Evolutionary conservation across 2,329 filamentous ascomycete genomes (phyloP).

Genomic region (Ophiostoma quercus): DNA sequence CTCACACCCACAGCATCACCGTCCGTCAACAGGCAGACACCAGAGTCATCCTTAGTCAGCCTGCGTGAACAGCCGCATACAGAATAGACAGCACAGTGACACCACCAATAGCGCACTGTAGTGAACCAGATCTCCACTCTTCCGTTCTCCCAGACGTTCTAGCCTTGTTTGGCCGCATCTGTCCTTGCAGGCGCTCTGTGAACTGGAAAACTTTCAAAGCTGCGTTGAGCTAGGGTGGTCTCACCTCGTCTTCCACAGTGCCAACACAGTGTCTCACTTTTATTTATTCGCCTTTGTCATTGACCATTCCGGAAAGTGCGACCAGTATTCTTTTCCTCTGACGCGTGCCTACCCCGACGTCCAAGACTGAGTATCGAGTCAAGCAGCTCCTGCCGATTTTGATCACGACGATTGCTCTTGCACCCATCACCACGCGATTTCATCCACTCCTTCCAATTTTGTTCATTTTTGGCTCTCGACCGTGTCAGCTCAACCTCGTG

Average conservation of each 20-base stretch:
- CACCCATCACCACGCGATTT: no score
- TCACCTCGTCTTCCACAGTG: slow-evolving; percentile 12
- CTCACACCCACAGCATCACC: background rate
- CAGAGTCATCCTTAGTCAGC: background rate
- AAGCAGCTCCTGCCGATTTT: slow-evolving; percentile 9
- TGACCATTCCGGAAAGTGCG: slow-evolving; percentile 17
- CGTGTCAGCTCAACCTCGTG: background rate
- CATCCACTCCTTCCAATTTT: no score
- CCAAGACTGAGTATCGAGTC: background rate
- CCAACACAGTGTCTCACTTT: background rate
- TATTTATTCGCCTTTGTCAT: background rate
- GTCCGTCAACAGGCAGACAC: background rate
- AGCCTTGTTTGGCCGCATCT: slow-evolving; percentile 15
- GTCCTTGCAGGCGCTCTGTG: background rate
- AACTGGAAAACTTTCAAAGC: background rate
- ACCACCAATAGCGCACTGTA: background rate
- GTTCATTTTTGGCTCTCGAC: background rate
- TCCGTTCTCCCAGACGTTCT: background rate
- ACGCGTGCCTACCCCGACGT: slow-evolving; percentile 13
- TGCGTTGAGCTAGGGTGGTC: slow-evolving; percentile 11
- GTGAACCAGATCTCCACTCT: background rate
- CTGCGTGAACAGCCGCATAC: background rate
- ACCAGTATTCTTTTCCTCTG: background rate
- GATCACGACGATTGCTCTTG: background rate
- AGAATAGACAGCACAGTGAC: background rate